Evolutionary conservation across 164 flowering plant genomes (phyloP).

Genomic region (Saururus chinensis): DNA sequence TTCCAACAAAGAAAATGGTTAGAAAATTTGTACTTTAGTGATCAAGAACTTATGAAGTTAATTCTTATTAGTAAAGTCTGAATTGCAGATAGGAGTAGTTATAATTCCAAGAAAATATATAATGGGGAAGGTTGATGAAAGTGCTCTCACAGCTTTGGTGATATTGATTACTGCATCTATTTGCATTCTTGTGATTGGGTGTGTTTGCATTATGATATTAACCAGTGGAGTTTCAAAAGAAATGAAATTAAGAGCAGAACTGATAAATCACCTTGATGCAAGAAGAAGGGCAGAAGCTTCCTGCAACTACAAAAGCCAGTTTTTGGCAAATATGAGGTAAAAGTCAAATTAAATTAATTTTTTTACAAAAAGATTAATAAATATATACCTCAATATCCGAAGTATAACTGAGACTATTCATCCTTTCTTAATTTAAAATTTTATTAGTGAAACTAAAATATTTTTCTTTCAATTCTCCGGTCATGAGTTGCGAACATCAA

Average conservation of each 20-base stretch:
- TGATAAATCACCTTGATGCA: constrained; percentile 93
- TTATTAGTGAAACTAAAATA: background rate
- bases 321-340: constrained; percentile 95
- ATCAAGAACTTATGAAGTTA: constrained; percentile 1
- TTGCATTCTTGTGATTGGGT: constrained; percentile 74
- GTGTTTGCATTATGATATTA: constrained; percentile 76
- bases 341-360: constrained; percentile 3
- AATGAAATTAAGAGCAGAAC: constrained; percentile 91
- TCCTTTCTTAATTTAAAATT: background rate
- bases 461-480: constrained; percentile 26
- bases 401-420: background rate
- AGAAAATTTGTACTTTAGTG: background rate
- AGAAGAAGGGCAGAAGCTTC: constrained; percentile 97
- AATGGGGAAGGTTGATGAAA: constrained; percentile 92
- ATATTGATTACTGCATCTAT: constrained; percentile 86
- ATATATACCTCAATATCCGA: no score
- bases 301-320: constrained; percentile 95
- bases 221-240: constrained; percentile 98
- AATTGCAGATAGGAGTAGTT: constrained; percentile 82
- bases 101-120: constrained; percentile 79
- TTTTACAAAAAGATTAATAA: background rate
- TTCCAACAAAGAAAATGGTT: no score
- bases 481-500: constrained; percentile 95
- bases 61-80: background rate
- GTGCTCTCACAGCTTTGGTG: constrained; percentile 68